A percentile compares a stretch with the other conserved stretches of the same genome.
phyloP scores from a whole-genome alignment of 106 monocot genomes.

The Phalaenopsis aphrodite region DNA sequence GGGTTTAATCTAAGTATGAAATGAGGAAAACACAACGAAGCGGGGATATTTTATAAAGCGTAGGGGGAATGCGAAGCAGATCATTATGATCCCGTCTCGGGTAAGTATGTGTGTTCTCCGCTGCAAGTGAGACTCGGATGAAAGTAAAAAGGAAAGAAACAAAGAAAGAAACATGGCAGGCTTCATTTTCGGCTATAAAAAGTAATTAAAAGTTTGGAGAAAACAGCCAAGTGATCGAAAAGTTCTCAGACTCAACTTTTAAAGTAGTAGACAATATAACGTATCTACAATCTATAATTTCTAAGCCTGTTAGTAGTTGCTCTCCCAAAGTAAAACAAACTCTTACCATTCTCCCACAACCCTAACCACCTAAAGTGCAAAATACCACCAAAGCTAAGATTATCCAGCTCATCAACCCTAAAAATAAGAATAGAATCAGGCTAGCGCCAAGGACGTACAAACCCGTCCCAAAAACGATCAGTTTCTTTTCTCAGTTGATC shows the following conservation, averaged over 20 bases:
- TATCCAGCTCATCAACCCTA: neutral
- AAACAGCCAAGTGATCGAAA: neutral
- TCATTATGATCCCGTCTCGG: neutral
- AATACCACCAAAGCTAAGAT: constrained; percentile 3
- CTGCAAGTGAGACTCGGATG: neutral
- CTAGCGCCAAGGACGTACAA: neutral
- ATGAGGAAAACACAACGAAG: neutral
- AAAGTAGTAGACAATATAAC: neutral
- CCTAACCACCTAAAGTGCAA: neutral
- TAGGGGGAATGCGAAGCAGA: neutral
- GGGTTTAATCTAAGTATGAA: neutral
- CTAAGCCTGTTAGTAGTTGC: neutral
- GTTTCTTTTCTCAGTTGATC: constrained; percentile 10
- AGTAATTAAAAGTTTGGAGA: neutral
- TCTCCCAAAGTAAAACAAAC: neutral
- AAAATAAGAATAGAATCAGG: no score
- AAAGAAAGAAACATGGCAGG: neutral
- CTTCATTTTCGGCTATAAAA: neutral
- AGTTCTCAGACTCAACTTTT: neutral
- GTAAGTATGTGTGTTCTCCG: neutral
- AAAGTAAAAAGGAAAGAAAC: neutral
- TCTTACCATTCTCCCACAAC: neutral
- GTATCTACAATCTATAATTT: neutral
- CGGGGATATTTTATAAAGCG: neutral
- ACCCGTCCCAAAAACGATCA: neutral